Evolutionary conservation across 2,329 filamentous ascomycete genomes (phyloP).

Genomic region (Bertia moriformis): DNA sequence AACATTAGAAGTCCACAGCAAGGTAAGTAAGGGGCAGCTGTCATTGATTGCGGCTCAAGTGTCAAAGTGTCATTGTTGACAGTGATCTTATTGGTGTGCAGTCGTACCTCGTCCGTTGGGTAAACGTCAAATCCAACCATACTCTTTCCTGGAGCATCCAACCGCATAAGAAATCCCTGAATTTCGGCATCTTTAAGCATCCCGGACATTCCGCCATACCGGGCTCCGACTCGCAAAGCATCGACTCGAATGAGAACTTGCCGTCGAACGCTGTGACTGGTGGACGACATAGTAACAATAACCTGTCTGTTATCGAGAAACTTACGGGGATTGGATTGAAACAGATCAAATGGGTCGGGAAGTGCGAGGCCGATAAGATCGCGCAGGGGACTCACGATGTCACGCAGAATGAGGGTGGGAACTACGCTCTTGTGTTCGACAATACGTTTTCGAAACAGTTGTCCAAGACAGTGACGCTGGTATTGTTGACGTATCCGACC

Average conservation of each 20-base stretch:
- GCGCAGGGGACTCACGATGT: conserved; percentile 83
- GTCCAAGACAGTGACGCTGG: conserved; percentile 88
- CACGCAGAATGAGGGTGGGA: conserved; percentile 59
- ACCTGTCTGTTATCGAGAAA: conserved; percentile 37
- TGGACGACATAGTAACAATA: neutral
- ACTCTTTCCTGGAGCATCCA: conserved; percentile 97
- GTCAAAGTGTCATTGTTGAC: conserved; percentile 9
- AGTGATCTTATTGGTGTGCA: no score
- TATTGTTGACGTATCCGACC: conserved; percentile 84
- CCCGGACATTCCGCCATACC: conserved; percentile 40
- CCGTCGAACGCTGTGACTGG: conserved; percentile 20
- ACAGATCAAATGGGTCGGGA: conserved; percentile 72
- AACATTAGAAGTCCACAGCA: conserved; percentile 92
- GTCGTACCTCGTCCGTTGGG: conserved; percentile 98
- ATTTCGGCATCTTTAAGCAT: conserved; percentile 96
- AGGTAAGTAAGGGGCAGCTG: conserved; percentile 39
- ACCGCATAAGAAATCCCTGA: conserved; percentile 85
- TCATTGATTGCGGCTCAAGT: conserved; percentile 6
- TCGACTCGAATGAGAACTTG: conserved; percentile 13
- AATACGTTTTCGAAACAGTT: conserved; percentile 95
- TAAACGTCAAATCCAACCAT: conserved; percentile 75
- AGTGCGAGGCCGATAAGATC: conserved; percentile 92
- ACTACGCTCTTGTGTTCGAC: conserved; percentile 94
- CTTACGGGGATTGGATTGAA: conserved; percentile 54
- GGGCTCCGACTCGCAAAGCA: conserved; percentile 17